Evolutionary conservation across 352 stramenopile species (phyloP).

Genomic region (Globisporangium perplexum): DNA sequence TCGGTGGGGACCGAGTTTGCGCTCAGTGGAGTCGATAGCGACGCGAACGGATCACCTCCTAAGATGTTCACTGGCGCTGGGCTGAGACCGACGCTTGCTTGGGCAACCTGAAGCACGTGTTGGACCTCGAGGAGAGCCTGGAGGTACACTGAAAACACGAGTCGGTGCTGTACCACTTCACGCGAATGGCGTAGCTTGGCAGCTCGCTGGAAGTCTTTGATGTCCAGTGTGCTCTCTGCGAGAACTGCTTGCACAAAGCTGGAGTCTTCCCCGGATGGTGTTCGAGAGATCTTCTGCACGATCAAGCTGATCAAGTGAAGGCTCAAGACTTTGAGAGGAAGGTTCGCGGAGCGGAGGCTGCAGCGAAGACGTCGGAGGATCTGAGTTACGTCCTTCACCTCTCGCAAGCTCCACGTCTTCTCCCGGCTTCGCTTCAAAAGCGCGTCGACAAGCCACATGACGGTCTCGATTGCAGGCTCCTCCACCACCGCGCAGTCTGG

Average conservation of each 20-base stretch:
- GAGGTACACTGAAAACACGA: conserved; percentile 67
- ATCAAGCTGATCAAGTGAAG: conserved; percentile 48
- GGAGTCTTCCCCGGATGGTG: background rate
- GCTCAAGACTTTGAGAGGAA: conserved; percentile 56
- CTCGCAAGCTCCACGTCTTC: conserved; percentile 1
- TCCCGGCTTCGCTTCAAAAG: conserved; percentile 19
- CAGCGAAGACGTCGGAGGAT: conserved; percentile 19
- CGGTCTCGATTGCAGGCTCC: conserved; percentile 78
- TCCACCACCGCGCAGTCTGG: conserved; percentile 35
- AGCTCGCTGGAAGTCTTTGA: conserved; percentile 38
- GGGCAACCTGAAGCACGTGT: conserved; percentile 14
- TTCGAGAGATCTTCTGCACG: conserved; percentile 11
- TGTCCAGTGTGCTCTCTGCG: conserved; percentile 10
- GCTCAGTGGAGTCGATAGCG: conserved; percentile 4
- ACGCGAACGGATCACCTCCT: conserved; percentile 2
- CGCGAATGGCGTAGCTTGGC: conserved; percentile 42
- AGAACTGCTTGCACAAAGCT: conserved; percentile 10
- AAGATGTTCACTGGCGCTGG: background rate
- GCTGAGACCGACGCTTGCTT: background rate
- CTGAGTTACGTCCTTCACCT: conserved; percentile 3
- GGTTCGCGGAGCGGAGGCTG: conserved; percentile 39
- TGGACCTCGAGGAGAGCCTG: conserved; percentile 64
- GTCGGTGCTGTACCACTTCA: conserved; percentile 52
- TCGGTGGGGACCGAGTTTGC: too few species aligned
- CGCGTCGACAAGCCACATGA: conserved; percentile 54